phyloP scores from a whole-genome alignment of 768 basidiomycete species.

The Auriscalpium microsporum region DNA sequence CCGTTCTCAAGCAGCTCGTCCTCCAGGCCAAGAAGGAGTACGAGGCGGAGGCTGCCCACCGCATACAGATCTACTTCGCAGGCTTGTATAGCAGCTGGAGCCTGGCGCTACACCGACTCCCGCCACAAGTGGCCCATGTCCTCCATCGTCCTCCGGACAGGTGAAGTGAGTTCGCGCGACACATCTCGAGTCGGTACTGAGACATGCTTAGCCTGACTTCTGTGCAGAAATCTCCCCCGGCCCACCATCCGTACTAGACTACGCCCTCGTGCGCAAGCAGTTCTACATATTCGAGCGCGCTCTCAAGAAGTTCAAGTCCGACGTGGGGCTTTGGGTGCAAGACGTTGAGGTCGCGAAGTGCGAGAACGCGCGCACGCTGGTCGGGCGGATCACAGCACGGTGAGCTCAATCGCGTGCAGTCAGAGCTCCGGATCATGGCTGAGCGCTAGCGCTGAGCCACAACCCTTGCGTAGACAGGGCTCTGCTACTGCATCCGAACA shows the following conservation, averaged over 20 bases:
- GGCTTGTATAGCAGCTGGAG: constrained; percentile 81
- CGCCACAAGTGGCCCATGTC: constrained; percentile 84
- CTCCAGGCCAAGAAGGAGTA: constrained; percentile 86
- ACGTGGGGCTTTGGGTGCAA: constrained; percentile 81
- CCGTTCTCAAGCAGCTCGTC: constrained; percentile 81
- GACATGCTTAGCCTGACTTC: neutral
- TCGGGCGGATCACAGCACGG: constrained; percentile 78
- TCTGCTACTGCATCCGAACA: constrained; percentile 77
- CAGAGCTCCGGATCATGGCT: neutral
- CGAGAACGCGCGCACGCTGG: constrained; percentile 70
- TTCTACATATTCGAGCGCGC: constrained; percentile 90
- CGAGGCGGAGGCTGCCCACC: constrained; percentile 78
- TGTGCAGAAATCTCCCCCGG: constrained; percentile 1
- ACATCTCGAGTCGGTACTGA: neutral
- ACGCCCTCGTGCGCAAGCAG: constrained; percentile 75
- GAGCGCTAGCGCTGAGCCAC: too few species aligned
- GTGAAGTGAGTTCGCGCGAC: constrained; percentile 42
- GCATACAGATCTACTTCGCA: constrained; percentile 85
- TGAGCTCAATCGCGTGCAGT: constrained; percentile 25
- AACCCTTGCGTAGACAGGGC: constrained; percentile 42
- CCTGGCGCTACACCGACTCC: constrained; percentile 85
- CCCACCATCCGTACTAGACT: constrained; percentile 68
- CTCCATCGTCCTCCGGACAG: constrained; percentile 78
- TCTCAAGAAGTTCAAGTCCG: constrained; percentile 78
- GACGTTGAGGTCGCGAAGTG: constrained; percentile 80